These are phyloP conservation scores for Stentor roeselii DNA, from an alignment of 73 alveolate species.

Conservation along the genomic window DNA sequence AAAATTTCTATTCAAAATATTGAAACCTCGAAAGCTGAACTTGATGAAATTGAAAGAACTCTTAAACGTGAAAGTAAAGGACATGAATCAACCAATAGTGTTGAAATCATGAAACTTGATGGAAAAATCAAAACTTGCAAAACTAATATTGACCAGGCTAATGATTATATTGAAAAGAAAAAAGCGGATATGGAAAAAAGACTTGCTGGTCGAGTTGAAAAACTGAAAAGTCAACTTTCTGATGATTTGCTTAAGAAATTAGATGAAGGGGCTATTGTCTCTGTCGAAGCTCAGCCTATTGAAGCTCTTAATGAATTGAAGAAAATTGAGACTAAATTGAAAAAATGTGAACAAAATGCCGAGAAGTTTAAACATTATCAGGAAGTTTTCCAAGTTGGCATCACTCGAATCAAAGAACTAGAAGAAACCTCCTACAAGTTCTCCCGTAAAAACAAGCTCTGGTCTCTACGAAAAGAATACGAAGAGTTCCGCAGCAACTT, in stretches of 20 bases:
- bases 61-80: constrained; percentile 53
- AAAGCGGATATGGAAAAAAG: constrained; percentile 36
- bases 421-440: constrained; percentile 50
- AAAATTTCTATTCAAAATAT: constrained; percentile 2
- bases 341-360: constrained; percentile 46
- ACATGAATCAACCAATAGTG: constrained; percentile 50
- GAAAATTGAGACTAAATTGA: constrained; percentile 52
- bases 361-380: constrained; percentile 42
- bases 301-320: constrained; percentile 53
- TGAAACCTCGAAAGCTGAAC: constrained; percentile 33
- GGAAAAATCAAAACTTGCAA: constrained; percentile 50
- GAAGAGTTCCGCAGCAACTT: constrained; percentile 39
- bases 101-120: constrained; percentile 43
- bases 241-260: constrained; percentile 1
- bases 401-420: constrained; percentile 42
- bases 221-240: neutral
- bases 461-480: constrained; percentile 54
- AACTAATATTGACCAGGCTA: constrained; percentile 51
- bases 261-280: constrained; percentile 32
- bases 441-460: constrained; percentile 48
- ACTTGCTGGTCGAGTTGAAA: constrained; percentile 14
- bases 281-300: constrained; percentile 26
- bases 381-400: constrained; percentile 43
- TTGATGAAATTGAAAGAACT: constrained; percentile 58
- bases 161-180: constrained; percentile 60